Evolutionary conservation across 495 filamentous ascomycete genomes (phyloP).

Genomic region (Symbiotaphrina buchneri): DNA sequence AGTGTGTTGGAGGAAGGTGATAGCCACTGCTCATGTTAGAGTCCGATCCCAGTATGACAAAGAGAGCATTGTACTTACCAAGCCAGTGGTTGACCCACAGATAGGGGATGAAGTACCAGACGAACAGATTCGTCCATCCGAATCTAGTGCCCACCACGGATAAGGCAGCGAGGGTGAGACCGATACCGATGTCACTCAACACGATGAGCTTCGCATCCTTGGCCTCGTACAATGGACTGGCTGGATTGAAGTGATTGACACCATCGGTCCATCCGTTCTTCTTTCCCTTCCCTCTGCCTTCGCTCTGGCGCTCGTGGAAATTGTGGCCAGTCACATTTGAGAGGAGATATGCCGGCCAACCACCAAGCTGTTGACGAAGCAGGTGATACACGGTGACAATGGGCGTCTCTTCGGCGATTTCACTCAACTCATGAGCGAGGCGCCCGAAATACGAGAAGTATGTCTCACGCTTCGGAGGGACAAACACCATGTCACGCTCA

Average conservation of each 20-base stretch:
- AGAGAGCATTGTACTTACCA: slow-evolving; percentile 11
- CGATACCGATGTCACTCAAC: slow-evolving; percentile 63
- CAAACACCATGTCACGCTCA: slow-evolving; percentile 34
- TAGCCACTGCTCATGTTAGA: slow-evolving; percentile 22
- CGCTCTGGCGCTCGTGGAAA: slow-evolving; percentile 37
- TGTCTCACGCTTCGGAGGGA: slow-evolving; percentile 21
- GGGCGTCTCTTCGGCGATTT: slow-evolving; percentile 31
- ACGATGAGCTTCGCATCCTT: slow-evolving; percentile 67
- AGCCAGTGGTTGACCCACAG: slow-evolving; percentile 99
- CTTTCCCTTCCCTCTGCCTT: slow-evolving; percentile 78
- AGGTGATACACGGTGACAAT: slow-evolving; percentile 23
- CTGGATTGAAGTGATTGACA: slow-evolving; percentile 87
- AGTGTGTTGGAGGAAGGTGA: slow-evolving; percentile 39
- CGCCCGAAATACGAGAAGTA: slow-evolving; percentile 6
- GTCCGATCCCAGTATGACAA: slow-evolving; percentile 1
- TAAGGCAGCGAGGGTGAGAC: slow-evolving; percentile 28
- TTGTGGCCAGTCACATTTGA: slow-evolving; percentile 28
- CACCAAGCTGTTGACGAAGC: slow-evolving; percentile 27
- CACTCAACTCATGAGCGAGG: slow-evolving; percentile 5
- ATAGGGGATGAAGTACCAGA: slow-evolving; percentile 92
- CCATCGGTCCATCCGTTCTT: slow-evolving; percentile 53
- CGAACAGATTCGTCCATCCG: slow-evolving; percentile 63
- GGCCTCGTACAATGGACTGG: slow-evolving; percentile 75
- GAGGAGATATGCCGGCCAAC: slow-evolving; percentile 31
- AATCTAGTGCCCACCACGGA: slow-evolving; percentile 43